These are phyloP conservation scores for Diutina pseudorugosa DNA, from an alignment of 1,139 yeast species.

Conservation along the genomic window DNA sequence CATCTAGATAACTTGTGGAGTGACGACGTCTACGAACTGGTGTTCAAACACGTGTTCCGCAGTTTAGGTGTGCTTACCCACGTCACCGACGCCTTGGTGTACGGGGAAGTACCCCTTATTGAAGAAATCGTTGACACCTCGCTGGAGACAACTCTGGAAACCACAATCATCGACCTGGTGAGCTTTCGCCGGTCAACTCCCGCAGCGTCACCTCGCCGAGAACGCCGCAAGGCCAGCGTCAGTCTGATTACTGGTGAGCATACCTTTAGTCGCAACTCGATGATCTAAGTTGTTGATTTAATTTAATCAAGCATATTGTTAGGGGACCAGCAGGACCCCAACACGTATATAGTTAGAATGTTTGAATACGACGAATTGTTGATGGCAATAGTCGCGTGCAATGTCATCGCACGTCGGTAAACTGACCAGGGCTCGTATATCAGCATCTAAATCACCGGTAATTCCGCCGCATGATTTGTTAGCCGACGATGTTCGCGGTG, in stretches of 20 bases:
- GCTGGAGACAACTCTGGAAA: neutral
- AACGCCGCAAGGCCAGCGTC: neutral
- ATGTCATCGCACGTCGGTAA: neutral
- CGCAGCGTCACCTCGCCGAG: neutral
- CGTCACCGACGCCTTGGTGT: neutral
- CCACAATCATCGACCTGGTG: neutral
- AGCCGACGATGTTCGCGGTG: neutral
- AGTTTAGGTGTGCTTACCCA: conserved; percentile 15
- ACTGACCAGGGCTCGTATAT: neutral
- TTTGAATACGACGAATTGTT: neutral
- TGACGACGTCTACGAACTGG: conserved; percentile 41
- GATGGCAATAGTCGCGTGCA: neutral
- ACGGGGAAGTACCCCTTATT: neutral
- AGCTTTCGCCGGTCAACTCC: neutral
- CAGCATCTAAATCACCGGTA: neutral
- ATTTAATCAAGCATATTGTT: too few species aligned
- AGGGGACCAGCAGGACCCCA: too few species aligned
- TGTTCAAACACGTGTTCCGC: conserved; percentile 38
- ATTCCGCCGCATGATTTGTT: neutral
- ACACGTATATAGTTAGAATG: too few species aligned
- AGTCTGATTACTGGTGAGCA: neutral
- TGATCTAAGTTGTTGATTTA: neutral
- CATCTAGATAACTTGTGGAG: conserved; percentile 93
- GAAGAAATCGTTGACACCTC: neutral
- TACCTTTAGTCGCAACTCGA: neutral